These are phyloP conservation scores for Suillus subaureus DNA, from an alignment of 768 basidiomycete species.

Conservation along the genomic window DNA sequence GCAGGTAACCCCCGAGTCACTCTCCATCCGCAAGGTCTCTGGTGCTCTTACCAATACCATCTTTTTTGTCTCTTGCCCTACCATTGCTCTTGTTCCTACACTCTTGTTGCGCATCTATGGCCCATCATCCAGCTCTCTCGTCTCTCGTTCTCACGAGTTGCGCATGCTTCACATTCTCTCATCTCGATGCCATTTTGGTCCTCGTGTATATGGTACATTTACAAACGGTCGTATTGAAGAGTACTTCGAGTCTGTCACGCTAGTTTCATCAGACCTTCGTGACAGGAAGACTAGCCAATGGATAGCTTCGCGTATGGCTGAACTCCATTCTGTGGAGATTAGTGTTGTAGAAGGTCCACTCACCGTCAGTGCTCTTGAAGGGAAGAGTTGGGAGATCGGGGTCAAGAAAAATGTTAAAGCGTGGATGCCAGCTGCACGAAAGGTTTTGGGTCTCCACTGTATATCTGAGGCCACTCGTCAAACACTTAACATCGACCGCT, in stretches of 20 bases:
- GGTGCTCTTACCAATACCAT: slow-evolving; percentile 96
- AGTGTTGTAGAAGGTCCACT: slow-evolving; percentile 56
- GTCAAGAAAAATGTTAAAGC: slow-evolving; percentile 66
- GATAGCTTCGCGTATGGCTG: slow-evolving; percentile 95
- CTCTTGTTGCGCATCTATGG: slow-evolving; percentile 93
- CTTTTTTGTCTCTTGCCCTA: slow-evolving; percentile 87
- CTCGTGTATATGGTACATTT: slow-evolving; percentile 92
- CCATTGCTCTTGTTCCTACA: slow-evolving; percentile 52
- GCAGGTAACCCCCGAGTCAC: slow-evolving; percentile 45
- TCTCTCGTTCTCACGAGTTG: slow-evolving; percentile 86
- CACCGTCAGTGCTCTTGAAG: slow-evolving; percentile 40
- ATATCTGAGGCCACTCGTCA: slow-evolving; percentile 47
- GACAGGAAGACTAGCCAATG: slow-evolving; percentile 75
- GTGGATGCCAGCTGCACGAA: slow-evolving; percentile 73
- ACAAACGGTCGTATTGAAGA: slow-evolving; percentile 95
- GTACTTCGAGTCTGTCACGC: slow-evolving; percentile 86
- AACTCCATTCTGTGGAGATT: slow-evolving; percentile 91
- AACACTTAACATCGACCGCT: slow-evolving; percentile 64
- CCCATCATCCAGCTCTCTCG: slow-evolving; percentile 79
- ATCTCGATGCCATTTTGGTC: slow-evolving; percentile 85
- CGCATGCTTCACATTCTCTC: slow-evolving; percentile 89
- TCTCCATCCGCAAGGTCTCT: slow-evolving; percentile 79
- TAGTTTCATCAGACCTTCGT: slow-evolving; percentile 78
- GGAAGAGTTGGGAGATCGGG: slow-evolving; percentile 56
- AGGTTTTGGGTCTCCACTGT: slow-evolving; percentile 68